Base-by-base conservation (phyloP, 345 rosid genomes). In the Zanthoxylum bungeanum region DNA sequence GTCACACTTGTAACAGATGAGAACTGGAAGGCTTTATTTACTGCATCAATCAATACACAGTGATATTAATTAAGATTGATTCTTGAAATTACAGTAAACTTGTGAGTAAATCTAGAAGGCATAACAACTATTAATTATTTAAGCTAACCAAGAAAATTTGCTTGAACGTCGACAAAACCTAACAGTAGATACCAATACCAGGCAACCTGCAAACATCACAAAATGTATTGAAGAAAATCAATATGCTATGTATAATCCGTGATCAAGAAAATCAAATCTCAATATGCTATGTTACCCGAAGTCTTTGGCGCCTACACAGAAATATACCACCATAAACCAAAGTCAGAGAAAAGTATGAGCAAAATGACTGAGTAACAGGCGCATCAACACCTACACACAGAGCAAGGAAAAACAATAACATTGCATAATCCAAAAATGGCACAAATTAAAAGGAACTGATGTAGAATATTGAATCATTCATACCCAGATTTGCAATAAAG, bases 141-240 rank as follows among this genome's bases (percentile, higher is more conserved):
- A 77, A n/a, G n/a, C 90, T 75, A 68, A 87, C 91, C 82, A 58
- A 85, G 86, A 76, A 68, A 85, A 71, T 77, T 86, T 34, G 85
- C 93, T 76, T 86, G 87, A 46, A 86, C 89, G 70, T 89, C 91
- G 72, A 82, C 73, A 68, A 83, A 80, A 33, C 88, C 87, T 31
- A 89, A 66, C 34, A 85, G 83, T 27, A 85, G 89, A 81, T 85
- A 86, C 91, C 88, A 86, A 53, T 85, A 82, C 89, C 85, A 86
- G 66, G 82, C 55, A 72, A 86, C 58, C 89, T 86, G 77, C 74
- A 76, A 52, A 60, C 4, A 5, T 19, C 64, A 53, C 2, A 51
- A 28, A 66, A 24, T 5, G 22, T 1, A 52, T 6, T 37, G 57
- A 22, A 28, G n/a, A n/a, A n/a, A n/a, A n/a, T n/a, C n/a, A n/a